phyloP scores from a whole-genome alignment of 768 basidiomycete species.

The Mycena crocata region DNA sequence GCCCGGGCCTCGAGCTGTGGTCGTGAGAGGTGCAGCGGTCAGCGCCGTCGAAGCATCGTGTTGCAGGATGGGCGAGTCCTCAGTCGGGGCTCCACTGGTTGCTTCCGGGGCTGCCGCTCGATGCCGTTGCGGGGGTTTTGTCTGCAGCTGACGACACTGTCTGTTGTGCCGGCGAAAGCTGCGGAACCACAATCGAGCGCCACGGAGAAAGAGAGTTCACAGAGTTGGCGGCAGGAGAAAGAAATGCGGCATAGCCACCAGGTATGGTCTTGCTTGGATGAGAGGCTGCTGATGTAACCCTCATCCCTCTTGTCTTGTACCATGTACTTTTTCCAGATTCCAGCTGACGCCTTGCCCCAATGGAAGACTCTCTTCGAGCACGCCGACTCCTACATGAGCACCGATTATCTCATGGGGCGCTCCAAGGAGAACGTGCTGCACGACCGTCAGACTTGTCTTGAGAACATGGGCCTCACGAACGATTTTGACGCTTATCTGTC shows the following conservation, averaged over 20 bases:
- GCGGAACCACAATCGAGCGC: too few relatives aligned
- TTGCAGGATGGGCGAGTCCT: not conserved
- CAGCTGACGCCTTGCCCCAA: not conserved
- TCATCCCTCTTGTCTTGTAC: too few relatives aligned
- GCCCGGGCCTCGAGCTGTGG: not conserved
- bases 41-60: too few relatives aligned
- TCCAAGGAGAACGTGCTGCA: not conserved
- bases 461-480: not conserved
- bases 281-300: too few relatives aligned
- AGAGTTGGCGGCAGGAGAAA: too few relatives aligned
- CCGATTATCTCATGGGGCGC: not conserved
- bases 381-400: not conserved
- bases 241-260: too few relatives aligned
- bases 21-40: not conserved
- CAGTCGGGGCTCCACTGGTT: not conserved
- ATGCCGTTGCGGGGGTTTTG: too few relatives aligned
- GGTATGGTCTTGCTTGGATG: too few relatives aligned
- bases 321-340: not conserved
- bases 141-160: too few relatives aligned
- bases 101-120: not conserved
- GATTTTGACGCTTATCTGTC: not conserved
- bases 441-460: not conserved
- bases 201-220: too few relatives aligned
- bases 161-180: too few relatives aligned
- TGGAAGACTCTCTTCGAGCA: not conserved